Evolutionary conservation across 768 basidiomycete genomes (phyloP).

Genomic region (Suillus luteus): DNA sequence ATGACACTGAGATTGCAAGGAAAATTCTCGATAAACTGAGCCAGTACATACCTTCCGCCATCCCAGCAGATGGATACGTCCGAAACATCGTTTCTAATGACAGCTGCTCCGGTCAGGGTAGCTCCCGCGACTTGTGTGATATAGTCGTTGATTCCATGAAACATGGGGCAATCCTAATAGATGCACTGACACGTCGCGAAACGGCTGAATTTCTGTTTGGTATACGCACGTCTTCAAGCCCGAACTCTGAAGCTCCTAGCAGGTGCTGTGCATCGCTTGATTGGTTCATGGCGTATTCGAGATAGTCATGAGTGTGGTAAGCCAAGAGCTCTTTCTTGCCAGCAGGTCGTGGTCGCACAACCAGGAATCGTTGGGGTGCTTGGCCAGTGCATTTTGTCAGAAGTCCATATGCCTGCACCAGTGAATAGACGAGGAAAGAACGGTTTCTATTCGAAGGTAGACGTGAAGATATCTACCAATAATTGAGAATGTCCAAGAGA

Average conservation of each 20-base stretch:
- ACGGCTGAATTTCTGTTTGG: not conserved
- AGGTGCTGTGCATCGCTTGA: slow-evolving; percentile 27
- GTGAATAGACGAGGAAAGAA: slow-evolving; percentile 65
- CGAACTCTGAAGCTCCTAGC: slow-evolving; percentile 43
- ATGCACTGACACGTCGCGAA: slow-evolving; percentile 6
- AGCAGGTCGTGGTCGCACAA: slow-evolving; percentile 58
- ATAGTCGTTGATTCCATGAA: slow-evolving; percentile 68
- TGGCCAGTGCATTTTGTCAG: slow-evolving; percentile 35
- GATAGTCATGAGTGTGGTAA: slow-evolving; percentile 75
- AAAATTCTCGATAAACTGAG: not conserved
- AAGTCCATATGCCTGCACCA: slow-evolving; percentile 55
- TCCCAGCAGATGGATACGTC: slow-evolving; percentile 87
- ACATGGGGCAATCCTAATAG: slow-evolving; percentile 79
- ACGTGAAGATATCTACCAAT: slow-evolving; percentile 46
- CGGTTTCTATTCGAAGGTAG: slow-evolving; percentile 72
- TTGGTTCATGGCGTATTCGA: slow-evolving; percentile 56
- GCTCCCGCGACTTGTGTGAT: slow-evolving; percentile 75
- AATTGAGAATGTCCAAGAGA: not conserved
- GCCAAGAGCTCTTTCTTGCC: slow-evolving; percentile 54
- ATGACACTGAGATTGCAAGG: not conserved
- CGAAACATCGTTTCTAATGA: slow-evolving; percentile 50
- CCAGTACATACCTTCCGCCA: slow-evolving; percentile 65
- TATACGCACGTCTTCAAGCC: slow-evolving; percentile 57
- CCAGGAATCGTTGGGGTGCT: slow-evolving; percentile 35
- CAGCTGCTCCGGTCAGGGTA: slow-evolving; percentile 69